Conservation (phyloP, 2,329 filamentous ascomycete genomes). For the Neonectria sp. region DNA sequence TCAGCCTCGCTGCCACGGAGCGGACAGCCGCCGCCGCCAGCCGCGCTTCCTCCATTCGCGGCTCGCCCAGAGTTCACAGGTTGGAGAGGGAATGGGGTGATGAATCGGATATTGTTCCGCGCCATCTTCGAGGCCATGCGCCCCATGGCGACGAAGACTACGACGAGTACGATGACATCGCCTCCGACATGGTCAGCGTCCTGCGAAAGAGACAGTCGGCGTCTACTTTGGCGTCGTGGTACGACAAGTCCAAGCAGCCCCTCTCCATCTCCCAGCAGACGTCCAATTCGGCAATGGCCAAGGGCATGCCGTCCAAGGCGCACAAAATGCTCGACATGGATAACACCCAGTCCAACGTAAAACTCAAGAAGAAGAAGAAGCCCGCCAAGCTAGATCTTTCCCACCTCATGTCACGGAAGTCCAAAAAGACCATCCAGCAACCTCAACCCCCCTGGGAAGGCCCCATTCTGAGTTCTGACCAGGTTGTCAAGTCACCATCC, state of each 20-base stretch:
- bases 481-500: conserved; percentile 60
- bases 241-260: conserved; percentile 70
- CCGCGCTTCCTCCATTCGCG: conserved; percentile 27
- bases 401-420: conserved; percentile 56
- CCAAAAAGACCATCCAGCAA: conserved; percentile 50
- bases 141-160: conserved; percentile 21
- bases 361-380: conserved; percentile 56
- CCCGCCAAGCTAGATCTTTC: conserved; percentile 67
- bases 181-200: conserved; percentile 59
- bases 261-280: conserved; percentile 73
- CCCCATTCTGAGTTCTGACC: conserved; percentile 54
- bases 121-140: conserved; percentile 37
- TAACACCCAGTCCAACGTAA: conserved; percentile 42
- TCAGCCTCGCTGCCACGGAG: conserved; percentile 39
- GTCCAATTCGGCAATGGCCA: conserved; percentile 71
- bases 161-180: conserved; percentile 44
- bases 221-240: conserved; percentile 71
- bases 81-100: conserved; percentile 43
- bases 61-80: conserved; percentile 2
- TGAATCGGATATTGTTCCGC: conserved; percentile 47
- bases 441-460: conserved; percentile 51
- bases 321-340: conserved; percentile 64
- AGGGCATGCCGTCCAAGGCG: conserved; percentile 65
- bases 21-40: conserved; percentile 25
- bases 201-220: conserved; percentile 66